phyloP scores from a whole-genome alignment of 2,329 filamentous ascomycete species.

The Scopulariopsis brevicaulis region DNA sequence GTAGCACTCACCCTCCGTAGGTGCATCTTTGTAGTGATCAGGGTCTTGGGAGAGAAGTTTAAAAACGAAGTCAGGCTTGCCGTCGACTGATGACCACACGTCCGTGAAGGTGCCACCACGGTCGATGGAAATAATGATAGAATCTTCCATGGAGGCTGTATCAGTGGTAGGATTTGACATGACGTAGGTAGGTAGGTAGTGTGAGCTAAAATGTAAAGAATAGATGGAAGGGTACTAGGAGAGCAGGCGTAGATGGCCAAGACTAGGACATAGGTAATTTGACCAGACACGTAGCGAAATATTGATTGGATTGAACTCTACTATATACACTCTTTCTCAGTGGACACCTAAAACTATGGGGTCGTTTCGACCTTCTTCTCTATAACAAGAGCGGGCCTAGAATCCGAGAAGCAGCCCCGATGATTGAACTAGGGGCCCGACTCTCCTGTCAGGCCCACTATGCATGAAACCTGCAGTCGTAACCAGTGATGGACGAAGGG shows the following conservation, averaged over 20 bases:
- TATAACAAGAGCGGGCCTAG: not conserved
- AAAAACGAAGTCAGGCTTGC: not conserved
- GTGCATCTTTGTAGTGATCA: conserved; percentile 1
- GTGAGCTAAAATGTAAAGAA: no score
- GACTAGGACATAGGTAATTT: no score
- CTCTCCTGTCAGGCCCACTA: not conserved
- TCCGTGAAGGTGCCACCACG: conserved; percentile 1
- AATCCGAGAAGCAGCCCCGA: not conserved
- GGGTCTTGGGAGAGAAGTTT: not conserved
- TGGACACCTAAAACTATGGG: not conserved
- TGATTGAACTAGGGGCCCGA: not conserved
- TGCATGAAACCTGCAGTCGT: no score
- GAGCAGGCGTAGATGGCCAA: no score
- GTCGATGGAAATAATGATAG: not conserved
- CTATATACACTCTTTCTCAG: not conserved
- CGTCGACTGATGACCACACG: not conserved
- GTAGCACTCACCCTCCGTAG: not conserved
- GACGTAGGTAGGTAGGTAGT: no score
- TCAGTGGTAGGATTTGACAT: no score
- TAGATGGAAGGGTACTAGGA: no score
- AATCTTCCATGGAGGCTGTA: no score
- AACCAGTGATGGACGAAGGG: no score
- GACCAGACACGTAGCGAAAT: no score
- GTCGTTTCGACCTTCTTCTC: not conserved
- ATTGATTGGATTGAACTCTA: no score